These are phyloP conservation scores for Malassezia brasiliensis DNA, from an alignment of 1,284 basidiomycete genomes.

Conservation along the genomic window DNA sequence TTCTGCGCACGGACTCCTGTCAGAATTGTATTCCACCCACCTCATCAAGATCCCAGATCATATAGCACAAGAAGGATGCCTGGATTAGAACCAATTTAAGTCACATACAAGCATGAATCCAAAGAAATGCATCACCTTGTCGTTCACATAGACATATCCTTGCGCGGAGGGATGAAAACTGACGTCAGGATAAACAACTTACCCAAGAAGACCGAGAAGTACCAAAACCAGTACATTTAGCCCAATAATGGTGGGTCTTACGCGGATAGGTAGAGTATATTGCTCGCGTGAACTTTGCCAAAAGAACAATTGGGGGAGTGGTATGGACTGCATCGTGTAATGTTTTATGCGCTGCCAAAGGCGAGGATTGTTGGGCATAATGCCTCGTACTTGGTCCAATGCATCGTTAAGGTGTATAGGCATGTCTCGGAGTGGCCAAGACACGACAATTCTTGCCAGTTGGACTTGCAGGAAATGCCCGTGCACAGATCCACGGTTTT, in stretches of 20 bases:
- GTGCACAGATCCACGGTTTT: too few relatives aligned
- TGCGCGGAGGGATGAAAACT: conserved; percentile 38
- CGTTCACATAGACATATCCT: conserved; percentile 59
- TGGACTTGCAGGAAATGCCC: too few relatives aligned
- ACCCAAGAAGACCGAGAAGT: conserved; percentile 34
- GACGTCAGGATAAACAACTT: not conserved
- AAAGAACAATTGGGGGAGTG: conserved; percentile 20
- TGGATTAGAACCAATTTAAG: not conserved
- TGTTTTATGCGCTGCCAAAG: not conserved
- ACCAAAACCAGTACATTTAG: conserved; percentile 29
- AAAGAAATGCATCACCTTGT: conserved; percentile 73
- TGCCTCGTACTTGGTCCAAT: not conserved
- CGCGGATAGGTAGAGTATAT: conserved; percentile 22
- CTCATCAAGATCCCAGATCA: conserved; percentile 78
- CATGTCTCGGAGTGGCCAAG: conserved; percentile 11
- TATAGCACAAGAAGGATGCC: conserved; percentile 72
- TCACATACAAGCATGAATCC: conserved; percentile 57
- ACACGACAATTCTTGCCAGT: too few relatives aligned
- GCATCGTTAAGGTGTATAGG: conserved; percentile 32
- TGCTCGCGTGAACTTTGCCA: not conserved
- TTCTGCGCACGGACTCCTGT: conserved; percentile 46
- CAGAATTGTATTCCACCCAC: conserved; percentile 48
- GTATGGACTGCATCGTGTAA: conserved; percentile 32
- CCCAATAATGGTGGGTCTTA: conserved; percentile 33
- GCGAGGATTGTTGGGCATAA: not conserved